phyloP scores from a whole-genome alignment of 225 moss, liverwort and hornwort species.

The Marchantia polymorpha region DNA sequence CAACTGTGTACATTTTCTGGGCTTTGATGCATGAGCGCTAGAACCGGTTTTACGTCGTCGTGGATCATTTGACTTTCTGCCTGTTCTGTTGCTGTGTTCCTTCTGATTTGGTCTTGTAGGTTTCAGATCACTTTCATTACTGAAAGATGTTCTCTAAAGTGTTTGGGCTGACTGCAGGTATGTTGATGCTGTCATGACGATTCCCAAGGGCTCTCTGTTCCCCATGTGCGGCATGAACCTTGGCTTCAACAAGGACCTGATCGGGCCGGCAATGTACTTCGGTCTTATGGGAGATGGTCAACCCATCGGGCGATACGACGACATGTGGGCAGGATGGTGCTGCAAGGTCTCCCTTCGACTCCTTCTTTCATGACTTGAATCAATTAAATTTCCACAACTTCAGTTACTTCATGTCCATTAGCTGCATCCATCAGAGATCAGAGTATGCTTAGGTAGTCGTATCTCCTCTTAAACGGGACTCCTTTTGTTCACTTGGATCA shows the following conservation, averaged over 20 bases:
- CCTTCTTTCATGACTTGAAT: neutral
- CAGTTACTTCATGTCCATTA: neutral
- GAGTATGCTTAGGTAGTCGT: no score
- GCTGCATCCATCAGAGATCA: no score
- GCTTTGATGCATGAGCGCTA: no score
- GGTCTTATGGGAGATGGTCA: constrained; percentile 64
- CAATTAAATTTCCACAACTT: neutral
- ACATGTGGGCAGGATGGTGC: constrained; percentile 69
- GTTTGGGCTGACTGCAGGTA: constrained; percentile 44
- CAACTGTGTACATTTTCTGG: neutral
- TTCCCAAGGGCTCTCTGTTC: constrained; percentile 71
- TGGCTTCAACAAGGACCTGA: constrained; percentile 49
- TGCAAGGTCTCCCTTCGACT: constrained; percentile 33
- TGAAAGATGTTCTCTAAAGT: constrained; percentile 33
- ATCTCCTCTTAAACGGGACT: no score
- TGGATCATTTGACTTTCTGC: no score
- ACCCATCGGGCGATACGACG: constrained; percentile 62
- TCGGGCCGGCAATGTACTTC: constrained; percentile 60
- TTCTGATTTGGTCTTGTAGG: neutral
- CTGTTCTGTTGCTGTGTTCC: neutral
- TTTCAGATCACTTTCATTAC: constrained; percentile 5
- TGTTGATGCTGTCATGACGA: constrained; percentile 85
- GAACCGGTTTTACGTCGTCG: no score
- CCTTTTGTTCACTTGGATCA: no score
- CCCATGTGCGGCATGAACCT: constrained; percentile 95